Conservation (phyloP, 148 eudicot genomes). For the Diospyros kaki region DNA sequence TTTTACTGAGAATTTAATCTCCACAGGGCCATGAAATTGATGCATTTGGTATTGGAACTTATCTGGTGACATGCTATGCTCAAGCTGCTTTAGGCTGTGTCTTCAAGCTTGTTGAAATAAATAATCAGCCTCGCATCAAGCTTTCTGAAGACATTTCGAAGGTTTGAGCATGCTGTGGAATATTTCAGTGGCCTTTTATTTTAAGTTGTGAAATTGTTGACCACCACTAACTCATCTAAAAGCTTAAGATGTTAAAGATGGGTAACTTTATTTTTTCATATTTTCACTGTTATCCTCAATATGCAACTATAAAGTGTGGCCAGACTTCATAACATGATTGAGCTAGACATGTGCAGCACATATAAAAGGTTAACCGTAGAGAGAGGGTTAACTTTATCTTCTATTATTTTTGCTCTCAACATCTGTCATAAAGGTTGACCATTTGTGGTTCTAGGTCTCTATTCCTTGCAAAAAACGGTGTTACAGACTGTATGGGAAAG, state of each 20-base stretch:
- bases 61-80: conserved; percentile 90
- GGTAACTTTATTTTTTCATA: too few species aligned
- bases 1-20: conserved; percentile 10
- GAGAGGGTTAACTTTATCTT: too few species aligned
- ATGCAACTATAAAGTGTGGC: too few species aligned
- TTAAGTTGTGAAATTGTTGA: too few species aligned
- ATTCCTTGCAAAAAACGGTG: conserved; percentile 89
- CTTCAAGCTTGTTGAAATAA: conserved; percentile 95
- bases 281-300: too few species aligned
- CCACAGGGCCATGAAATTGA: conserved; percentile 89
- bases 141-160: conserved; percentile 95
- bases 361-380: too few species aligned
- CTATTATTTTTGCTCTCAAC: too few species aligned
- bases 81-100: conserved; percentile 96
- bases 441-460: conserved; percentile 56
- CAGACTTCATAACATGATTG: too few species aligned
- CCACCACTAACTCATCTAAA: too few species aligned
- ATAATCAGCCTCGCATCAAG: conserved; percentile 87
- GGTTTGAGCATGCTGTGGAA: conserved; percentile 39
- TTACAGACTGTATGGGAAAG: conserved; percentile 88
- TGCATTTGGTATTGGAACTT: conserved; percentile 89
- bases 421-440: conserved; percentile 1
- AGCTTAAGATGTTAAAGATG: too few species aligned
- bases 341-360: too few species aligned
- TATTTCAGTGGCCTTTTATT: conserved; percentile 1